phyloP scores from a whole-genome alignment of 495 filamentous ascomycete species.

The Cudoniella acicularis region DNA sequence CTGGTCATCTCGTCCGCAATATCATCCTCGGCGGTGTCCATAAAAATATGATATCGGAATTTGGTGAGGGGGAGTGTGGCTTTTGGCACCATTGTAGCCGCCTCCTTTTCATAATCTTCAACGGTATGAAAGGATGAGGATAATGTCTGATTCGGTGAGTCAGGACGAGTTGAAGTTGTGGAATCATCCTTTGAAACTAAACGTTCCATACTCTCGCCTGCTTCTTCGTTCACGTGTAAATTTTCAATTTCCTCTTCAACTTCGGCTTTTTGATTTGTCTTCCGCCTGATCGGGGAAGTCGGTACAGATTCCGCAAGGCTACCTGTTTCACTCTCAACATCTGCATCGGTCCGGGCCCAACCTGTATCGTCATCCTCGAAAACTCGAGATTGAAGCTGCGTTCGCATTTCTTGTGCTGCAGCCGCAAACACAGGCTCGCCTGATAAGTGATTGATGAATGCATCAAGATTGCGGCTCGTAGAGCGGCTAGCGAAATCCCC shows the following conservation, averaged over 20 bases:
- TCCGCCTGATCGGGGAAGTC: conserved; percentile 13
- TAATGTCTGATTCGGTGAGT: conserved; percentile 35
- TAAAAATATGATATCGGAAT: conserved; percentile 76
- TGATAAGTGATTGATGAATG: conserved; percentile 67
- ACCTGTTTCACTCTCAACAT: conserved; percentile 19
- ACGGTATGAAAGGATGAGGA: conserved; percentile 52
- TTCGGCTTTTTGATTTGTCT: conserved; percentile 20
- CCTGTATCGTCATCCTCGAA: conserved; percentile 78
- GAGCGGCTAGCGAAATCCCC: conserved; percentile 85
- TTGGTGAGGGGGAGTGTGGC: conserved; percentile 63
- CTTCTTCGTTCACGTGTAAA: conserved; percentile 36
- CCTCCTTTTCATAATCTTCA: conserved; percentile 73
- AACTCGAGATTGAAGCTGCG: conserved; percentile 56
- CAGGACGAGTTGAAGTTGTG: conserved; percentile 24
- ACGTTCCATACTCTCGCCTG: conserved; percentile 28
- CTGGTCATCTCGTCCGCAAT: conserved; percentile 90
- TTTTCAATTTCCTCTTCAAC: conserved; percentile 40
- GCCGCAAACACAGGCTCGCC: conserved; percentile 71
- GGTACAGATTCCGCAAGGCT: conserved; percentile 13
- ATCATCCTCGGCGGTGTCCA: conserved; percentile 73
- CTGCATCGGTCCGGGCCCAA: conserved; percentile 65
- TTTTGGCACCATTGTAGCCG: conserved; percentile 60
- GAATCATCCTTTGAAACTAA: conserved; percentile 43
- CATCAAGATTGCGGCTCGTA: conserved; percentile 64
- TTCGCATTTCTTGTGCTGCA: conserved; percentile 77